Conservation (phyloP, 1,284 basidiomycete species). For the Wolfiporia cocos region DNA sequence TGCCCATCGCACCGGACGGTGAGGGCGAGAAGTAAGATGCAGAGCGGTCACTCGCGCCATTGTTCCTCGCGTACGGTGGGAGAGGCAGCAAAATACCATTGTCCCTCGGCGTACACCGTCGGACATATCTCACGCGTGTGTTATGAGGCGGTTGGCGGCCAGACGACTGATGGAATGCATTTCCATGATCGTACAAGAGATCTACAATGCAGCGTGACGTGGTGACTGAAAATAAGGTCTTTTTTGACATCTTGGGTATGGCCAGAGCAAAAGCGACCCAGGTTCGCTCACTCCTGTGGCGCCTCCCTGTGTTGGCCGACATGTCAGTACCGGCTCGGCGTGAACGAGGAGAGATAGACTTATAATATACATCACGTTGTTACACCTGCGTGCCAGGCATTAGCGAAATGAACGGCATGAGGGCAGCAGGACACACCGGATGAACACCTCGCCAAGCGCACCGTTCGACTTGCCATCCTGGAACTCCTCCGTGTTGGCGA, state of each 20-base stretch:
- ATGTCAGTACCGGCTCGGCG: conserved; percentile 21
- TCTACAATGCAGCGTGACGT: too few relatives aligned
- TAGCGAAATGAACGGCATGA: neutral
- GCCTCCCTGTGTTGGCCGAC: conserved; percentile 61
- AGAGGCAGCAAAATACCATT: too few relatives aligned
- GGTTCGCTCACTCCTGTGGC: conserved; percentile 38
- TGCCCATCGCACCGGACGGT: conserved; percentile 37
- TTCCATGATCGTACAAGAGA: too few relatives aligned
- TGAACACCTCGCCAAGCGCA: conserved; percentile 96
- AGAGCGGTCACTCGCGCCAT: neutral
- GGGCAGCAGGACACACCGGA: conserved; percentile 50
- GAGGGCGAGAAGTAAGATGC: conserved; percentile 13
- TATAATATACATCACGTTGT: conserved; percentile 93
- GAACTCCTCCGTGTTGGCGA: conserved; percentile 98
- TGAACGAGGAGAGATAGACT: conserved; percentile 36
- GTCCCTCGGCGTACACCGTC: too few relatives aligned
- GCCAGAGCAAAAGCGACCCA: too few relatives aligned
- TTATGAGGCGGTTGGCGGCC: too few relatives aligned
- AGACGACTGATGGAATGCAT: too few relatives aligned
- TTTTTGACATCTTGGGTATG: too few relatives aligned
- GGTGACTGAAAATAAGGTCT: too few relatives aligned
- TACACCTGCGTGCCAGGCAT: conserved; percentile 45
- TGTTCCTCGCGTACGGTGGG: too few relatives aligned
- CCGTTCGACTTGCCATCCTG: conserved; percentile 96
- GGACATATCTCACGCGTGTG: too few relatives aligned